Evolutionary conservation across 768 basidiomycete genomes (phyloP), one percentile per base, ranked within the genome.

Genomic region (Naganishia vishniacii): DNA sequence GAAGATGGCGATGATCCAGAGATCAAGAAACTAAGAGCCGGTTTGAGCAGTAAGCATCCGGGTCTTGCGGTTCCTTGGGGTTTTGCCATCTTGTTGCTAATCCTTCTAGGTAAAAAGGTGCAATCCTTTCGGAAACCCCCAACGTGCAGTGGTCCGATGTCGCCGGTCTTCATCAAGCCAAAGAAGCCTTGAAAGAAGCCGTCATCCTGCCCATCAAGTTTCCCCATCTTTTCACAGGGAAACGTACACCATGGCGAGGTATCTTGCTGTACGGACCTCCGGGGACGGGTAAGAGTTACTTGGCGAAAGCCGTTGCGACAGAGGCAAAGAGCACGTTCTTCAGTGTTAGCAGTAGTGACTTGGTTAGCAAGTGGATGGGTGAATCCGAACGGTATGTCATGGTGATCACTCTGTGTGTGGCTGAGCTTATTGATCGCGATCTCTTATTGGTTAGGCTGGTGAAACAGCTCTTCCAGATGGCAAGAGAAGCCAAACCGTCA

Each of bases 161-260:
- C 49, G 95, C 95, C 16, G 95, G 95, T 49, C 82, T 99, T 11
- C 92, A 94, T 73, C 85, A 84, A 28, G 95, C 94, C 46, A 99
- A 98, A 78, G 92, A 93, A 44, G 84, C 94, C 4, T 79, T 99
- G 72, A 97, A 98, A 75, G 95, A 98, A 77, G 94, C 95, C 40
- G 95, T 98, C 75, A 95, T 98, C 74, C 82, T 99, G n/a, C 95
- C 95, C 4, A 97, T 97, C 83, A 98, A 98, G 77, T 98, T 97
- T 72, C 95, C 95, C 1, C 92, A 97, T 78, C 83, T 99, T 29
- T 99, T 99, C 79, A 97, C 93, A 0, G 95, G 94, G 41, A 98
- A 98, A 78, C 87, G 95, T 18, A 97, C 93, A 11, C 94, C 95
- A 2, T 98, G 95, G 95, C 83, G 83, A 49, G 95, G 95, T 7